Conservation (phyloP, 176 grass and related monocot species). For the Musa acuminata region DNA sequence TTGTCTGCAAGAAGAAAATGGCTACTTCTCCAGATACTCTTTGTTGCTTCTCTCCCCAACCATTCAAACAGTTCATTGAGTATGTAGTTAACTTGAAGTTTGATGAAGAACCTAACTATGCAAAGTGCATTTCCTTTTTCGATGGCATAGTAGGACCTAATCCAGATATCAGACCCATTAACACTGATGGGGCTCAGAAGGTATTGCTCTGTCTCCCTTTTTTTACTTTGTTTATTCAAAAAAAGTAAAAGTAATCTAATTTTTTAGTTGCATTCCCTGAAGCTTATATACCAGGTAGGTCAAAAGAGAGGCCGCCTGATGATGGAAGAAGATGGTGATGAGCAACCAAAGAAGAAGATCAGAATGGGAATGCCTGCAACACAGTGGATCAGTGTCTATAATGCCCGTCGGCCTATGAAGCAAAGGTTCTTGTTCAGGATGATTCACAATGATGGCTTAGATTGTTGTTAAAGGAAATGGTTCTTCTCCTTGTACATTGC, state of each 20-base stretch:
- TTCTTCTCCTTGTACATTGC: slow-evolving; percentile 20
- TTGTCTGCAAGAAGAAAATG: slow-evolving; percentile 99
- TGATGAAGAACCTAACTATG: slow-evolving; percentile 97
- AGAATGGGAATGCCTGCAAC: slow-evolving; percentile 95
- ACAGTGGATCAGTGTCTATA: slow-evolving; percentile 99
- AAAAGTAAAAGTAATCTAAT: slow-evolving; percentile 36
- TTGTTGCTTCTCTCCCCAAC: slow-evolving; percentile 69
- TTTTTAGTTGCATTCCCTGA: slow-evolving; percentile 31
- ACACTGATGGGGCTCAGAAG: slow-evolving; percentile 99
- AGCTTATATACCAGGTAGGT: slow-evolving; percentile 93
- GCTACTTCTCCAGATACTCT: slow-evolving; percentile 84
- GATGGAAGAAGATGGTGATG: slow-evolving; percentile 83
- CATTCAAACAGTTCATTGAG: slow-evolving; percentile 87
- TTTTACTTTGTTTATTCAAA: background rate
- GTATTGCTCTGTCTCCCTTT: slow-evolving; percentile 33
- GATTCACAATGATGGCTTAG: background rate
- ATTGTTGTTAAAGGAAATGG: background rate
- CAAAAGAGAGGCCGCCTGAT: slow-evolving; percentile 87
- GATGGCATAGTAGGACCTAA: slow-evolving; percentile 86
- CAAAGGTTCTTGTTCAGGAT: slow-evolving; percentile 48
- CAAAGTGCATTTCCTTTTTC: slow-evolving; percentile 88
- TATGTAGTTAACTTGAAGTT: slow-evolving; percentile 99
- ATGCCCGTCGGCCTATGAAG: slow-evolving; percentile 83
- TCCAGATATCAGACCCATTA: slow-evolving; percentile 93
- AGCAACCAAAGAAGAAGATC: slow-evolving; percentile 93